Conservation (phyloP, 305 asterid species). For the Fraxinus ornus region DNA sequence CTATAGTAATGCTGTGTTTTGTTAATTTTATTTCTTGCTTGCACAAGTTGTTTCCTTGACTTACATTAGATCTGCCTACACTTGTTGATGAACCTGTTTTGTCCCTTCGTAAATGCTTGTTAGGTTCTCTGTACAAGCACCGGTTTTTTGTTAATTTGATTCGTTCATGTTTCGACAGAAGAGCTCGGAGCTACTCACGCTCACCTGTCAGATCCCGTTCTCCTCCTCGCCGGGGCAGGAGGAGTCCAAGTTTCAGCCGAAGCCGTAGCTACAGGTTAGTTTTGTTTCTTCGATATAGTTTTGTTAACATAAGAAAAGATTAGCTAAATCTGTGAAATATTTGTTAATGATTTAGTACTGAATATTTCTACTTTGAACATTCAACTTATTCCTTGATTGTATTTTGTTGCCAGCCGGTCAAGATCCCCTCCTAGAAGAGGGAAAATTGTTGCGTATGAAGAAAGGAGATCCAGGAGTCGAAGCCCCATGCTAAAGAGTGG, state of each 20-base stretch:
- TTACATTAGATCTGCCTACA: not conserved
- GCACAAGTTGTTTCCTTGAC: not conserved
- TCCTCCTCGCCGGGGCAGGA: slow-evolving; percentile 66
- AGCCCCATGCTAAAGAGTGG: slow-evolving; percentile 53
- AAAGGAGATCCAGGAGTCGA: slow-evolving; percentile 59
- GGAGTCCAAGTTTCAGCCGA: slow-evolving; percentile 76
- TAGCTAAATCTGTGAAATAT: not conserved
- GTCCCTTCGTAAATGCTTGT: not conserved
- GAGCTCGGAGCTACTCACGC: slow-evolving; percentile 69
- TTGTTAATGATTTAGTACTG: not conserved
- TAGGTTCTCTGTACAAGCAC: not conserved
- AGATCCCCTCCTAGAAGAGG: slow-evolving; percentile 74
- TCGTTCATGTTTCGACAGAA: slow-evolving; percentile 37
- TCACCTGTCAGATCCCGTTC: slow-evolving; percentile 90
- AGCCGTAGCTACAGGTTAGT: slow-evolving; percentile 83
- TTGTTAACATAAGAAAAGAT: not conserved
- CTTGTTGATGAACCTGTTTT: not conserved
- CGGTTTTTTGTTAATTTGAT: not conserved
- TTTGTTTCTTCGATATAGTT: not conserved
- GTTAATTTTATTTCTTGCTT: not conserved
- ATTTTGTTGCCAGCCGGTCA: slow-evolving; percentile 55
- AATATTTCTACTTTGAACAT: not conserved
- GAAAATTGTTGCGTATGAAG: slow-evolving; percentile 46
- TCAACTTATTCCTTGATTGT: not conserved
- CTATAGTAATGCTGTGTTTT: not conserved